phyloP scores from a whole-genome alignment of 805 yeast species.

The Hemisphaericaspora nanyangensis region DNA sequence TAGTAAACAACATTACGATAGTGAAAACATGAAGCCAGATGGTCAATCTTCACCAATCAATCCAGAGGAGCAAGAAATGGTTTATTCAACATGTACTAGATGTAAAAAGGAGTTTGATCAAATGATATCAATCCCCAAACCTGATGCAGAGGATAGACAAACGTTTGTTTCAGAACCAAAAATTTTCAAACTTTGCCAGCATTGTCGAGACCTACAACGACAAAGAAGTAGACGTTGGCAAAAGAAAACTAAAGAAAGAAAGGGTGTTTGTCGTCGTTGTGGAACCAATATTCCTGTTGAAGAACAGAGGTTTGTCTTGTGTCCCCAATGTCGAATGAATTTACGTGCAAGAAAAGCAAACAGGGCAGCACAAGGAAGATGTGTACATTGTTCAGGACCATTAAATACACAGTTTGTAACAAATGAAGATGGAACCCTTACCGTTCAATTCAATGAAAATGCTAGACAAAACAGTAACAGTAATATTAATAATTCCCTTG shows the following conservation, averaged over 20 bases:
- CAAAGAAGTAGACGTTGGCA: constrained; percentile 66
- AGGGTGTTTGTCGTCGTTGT: constrained; percentile 64
- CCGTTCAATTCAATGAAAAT: background rate
- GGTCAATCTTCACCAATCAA: background rate
- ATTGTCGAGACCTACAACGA: constrained; percentile 61
- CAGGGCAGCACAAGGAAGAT: constrained; percentile 59
- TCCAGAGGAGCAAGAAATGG: constrained; percentile 21
- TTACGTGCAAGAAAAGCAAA: constrained; percentile 53
- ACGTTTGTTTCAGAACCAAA: constrained; percentile 37
- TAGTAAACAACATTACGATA: background rate
- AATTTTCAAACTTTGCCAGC: constrained; percentile 54
- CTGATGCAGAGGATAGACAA: constrained; percentile 12
- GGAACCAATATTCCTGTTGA: constrained; percentile 52
- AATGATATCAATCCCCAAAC: constrained; percentile 29
- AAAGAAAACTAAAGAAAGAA: constrained; percentile 52
- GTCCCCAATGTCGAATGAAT: constrained; percentile 56
- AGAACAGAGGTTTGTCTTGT: constrained; percentile 51
- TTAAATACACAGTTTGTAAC: constrained; percentile 37
- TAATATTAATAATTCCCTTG: background rate
- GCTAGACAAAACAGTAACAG: background rate
- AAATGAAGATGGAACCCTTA: constrained; percentile 15
- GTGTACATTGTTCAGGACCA: constrained; percentile 68
- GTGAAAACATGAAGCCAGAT: background rate
- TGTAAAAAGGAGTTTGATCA: constrained; percentile 60
- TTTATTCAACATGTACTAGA: constrained; percentile 45